A percentile compares a stretch with the other conserved stretches of the same genome.
Conservation (phyloP, 2,329 filamentous ascomycete genomes). For the Diaporthe destruens region DNA sequence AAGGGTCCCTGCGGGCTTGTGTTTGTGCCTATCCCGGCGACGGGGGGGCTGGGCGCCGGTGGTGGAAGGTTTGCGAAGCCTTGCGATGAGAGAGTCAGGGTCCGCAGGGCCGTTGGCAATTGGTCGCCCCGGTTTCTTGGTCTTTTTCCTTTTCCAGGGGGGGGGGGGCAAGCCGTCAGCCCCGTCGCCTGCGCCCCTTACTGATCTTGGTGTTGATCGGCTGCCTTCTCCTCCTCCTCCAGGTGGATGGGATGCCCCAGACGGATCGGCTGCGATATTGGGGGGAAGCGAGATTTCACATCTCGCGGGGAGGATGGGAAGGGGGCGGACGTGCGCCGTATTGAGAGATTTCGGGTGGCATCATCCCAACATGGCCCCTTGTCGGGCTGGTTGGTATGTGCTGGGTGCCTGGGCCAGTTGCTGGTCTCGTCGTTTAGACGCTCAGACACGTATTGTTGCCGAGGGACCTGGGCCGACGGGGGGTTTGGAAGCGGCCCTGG, state of each 20-base stretch:
- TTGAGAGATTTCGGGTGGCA: conserved; percentile 18
- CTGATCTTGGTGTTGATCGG: conserved; percentile 2
- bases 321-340: conserved; percentile 11
- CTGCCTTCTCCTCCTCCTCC: conserved; percentile 25
- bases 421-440: background rate
- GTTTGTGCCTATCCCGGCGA: too few relatives aligned
- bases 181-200: background rate
- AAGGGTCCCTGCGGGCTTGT: background rate
- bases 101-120: background rate
- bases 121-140: background rate
- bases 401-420: background rate
- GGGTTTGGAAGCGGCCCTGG: background rate
- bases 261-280: conserved; percentile 6
- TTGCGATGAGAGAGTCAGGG: background rate
- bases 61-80: background rate
- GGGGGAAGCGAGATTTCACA: conserved; percentile 30
- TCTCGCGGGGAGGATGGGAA: conserved; percentile 21
- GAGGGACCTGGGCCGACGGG: conserved; percentile 3
- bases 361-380: background rate
- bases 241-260: conserved; percentile 8
- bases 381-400: background rate
- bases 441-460: background rate
- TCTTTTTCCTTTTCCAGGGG: background rate
- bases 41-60: background rate
- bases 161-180: background rate